Base-by-base conservation (phyloP, 345 rosid genomes). In the Microcos paniculata region DNA sequence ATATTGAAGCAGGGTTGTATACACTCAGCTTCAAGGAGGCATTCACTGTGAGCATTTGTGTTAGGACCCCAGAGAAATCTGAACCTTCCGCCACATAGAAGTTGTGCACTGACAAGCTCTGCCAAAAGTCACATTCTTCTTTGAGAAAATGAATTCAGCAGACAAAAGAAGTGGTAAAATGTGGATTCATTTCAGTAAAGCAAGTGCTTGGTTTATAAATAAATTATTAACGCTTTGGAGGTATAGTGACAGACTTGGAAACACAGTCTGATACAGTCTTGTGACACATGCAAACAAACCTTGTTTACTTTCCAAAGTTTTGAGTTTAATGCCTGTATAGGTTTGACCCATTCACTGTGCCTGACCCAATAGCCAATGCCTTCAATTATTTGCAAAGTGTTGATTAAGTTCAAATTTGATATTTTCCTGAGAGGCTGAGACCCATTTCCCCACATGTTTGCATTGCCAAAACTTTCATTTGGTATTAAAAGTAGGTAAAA, bases 1-100 rank as follows among this genome's bases (percentile, higher is more conserved):
- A 93, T 72, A 84, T 58, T 12, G 89, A 65, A 19, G 95, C 98
- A 42, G 95, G 97, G 65, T 93, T 93, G 84, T 93, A 87, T 16
- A 93, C 80, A 30, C 73, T 77, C 62, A 91, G 67, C 82, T 83
- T 89, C 82, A 93, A 40, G 12, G 97, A 71, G 21, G 83, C 91
- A 82, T 91, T 93, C 71, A 89, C 38, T 19, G 94, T 93, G 30
- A 90, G 78, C 91, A 91, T 62, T 86, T 87, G 90, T 9, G 97
- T 93, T 23, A 82, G 87, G 16, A 90, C 89, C 26, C 98, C 95
- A 7, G 95, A 86, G 86, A 80, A 82, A 80, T 91, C 98, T 24
- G 90, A 76, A 45, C 95, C 97, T 81, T 90, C 89, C 71, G 91
- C 95, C 52, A 84, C 81, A 49, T 90, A 89, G 58, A 89, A 84